phyloP scores from a whole-genome alignment of 257 asterid species.

The Penstemon barbatus region DNA sequence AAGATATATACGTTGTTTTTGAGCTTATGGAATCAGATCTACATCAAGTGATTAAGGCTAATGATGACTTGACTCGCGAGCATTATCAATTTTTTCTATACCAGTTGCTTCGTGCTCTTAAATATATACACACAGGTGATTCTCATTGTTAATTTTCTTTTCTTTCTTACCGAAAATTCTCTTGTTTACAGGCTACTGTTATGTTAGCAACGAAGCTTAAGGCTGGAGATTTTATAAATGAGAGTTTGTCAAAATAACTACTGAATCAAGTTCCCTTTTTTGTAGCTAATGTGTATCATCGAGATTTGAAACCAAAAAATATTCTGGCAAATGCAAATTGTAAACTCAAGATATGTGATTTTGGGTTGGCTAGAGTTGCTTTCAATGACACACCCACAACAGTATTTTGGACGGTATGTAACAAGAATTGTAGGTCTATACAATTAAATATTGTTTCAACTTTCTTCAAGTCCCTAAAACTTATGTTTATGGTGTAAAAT shows the following conservation, averaged over 20 bases:
- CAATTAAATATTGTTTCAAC: neutral
- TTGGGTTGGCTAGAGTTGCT: conserved; percentile 91
- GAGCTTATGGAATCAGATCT: conserved; percentile 46
- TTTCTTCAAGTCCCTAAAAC: neutral
- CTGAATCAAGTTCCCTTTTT: conserved; percentile 27
- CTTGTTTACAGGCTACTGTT: conserved; percentile 1
- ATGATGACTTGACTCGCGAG: conserved; percentile 83
- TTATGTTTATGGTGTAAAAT: conserved; percentile 11
- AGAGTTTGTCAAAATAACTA: conserved; percentile 23
- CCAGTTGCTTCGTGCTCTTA: conserved; percentile 78
- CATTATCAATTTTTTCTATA: conserved; percentile 82
- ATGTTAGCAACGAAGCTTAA: conserved; percentile 6
- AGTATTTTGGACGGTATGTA: conserved; percentile 84
- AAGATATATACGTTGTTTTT: too few relatives aligned
- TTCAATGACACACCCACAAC: conserved; percentile 82
- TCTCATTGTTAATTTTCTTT: neutral
- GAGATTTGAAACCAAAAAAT: conserved; percentile 81
- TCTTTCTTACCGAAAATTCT: neutral
- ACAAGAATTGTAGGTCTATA: conserved; percentile 1
- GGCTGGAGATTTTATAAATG: conserved; percentile 21
- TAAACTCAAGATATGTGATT: conserved; percentile 88
- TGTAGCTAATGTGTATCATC: conserved; percentile 90
- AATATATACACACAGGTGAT: conserved; percentile 82
- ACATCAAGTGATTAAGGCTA: conserved; percentile 92
- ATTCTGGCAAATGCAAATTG: conserved; percentile 91